Conservation (phyloP, 345 rosid genomes). For the Boechera stricta region DNA sequence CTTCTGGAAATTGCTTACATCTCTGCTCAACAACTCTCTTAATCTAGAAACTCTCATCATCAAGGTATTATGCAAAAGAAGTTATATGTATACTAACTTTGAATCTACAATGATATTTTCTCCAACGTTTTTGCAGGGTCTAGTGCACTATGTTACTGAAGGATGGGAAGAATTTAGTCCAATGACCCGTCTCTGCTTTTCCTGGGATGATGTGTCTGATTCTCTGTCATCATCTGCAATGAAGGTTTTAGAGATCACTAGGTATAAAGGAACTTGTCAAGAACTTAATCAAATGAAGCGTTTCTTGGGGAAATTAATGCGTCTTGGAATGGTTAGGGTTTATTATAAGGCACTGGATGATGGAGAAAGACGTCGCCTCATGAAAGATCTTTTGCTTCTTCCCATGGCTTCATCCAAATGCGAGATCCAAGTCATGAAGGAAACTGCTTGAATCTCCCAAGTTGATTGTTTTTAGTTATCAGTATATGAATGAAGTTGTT, state of each 20-base stretch:
- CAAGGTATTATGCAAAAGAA: constrained; percentile 29
- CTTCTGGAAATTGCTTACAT: constrained; percentile 35
- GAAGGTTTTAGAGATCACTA: constrained; percentile 25
- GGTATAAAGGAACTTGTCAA: constrained; percentile 35
- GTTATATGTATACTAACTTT: background rate
- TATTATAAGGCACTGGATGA: background rate
- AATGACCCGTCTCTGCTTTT: background rate
- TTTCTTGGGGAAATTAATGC: constrained; percentile 22
- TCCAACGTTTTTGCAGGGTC: constrained; percentile 31
- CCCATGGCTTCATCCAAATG: constrained; percentile 33
- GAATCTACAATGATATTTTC: background rate
- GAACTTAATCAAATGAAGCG: constrained; percentile 13
- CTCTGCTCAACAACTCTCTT: constrained; percentile 29
- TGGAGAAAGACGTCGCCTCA: constrained; percentile 13
- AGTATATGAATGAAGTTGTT: background rate
- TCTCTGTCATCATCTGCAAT: constrained; percentile 33
- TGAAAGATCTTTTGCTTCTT: constrained; percentile 30
- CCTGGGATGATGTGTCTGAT: constrained; percentile 16
- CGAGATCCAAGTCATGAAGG: constrained; percentile 23
- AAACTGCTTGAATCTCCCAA: background rate
- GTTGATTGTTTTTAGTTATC: background rate
- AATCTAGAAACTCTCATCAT: constrained; percentile 40
- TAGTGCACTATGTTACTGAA: constrained; percentile 28
- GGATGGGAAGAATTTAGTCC: background rate
- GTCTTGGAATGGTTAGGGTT: constrained; percentile 33